phyloP scores from a whole-genome alignment of 257 asterid genomes.

The Przewalskia tangutica region DNA sequence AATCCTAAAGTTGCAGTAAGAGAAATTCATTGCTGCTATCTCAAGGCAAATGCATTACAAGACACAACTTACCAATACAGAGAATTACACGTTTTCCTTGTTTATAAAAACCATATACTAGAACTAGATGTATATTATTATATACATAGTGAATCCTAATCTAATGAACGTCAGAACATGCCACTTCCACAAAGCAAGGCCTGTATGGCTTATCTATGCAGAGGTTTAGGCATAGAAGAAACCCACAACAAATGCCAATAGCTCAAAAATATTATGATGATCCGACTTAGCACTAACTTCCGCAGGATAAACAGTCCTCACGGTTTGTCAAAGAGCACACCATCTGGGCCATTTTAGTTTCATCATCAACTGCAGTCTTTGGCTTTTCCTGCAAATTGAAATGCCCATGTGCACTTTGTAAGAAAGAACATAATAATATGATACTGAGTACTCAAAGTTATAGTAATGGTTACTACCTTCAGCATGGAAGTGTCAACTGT shows the following conservation, averaged over 20 bases:
- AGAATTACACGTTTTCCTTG: neutral
- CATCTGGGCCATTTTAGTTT: slow-evolving; percentile 60
- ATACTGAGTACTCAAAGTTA: neutral
- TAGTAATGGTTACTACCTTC: slow-evolving; percentile 25
- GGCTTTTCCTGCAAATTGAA: slow-evolving; percentile 25
- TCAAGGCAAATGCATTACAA: neutral
- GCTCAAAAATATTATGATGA: neutral
- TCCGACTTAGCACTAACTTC: slow-evolving; percentile 34
- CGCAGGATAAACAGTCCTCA: slow-evolving; percentile 83
- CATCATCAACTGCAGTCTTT: slow-evolving; percentile 31
- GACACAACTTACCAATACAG: neutral
- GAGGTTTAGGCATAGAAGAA: neutral
- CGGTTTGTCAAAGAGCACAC: slow-evolving; percentile 74
- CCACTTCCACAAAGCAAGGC: neutral
- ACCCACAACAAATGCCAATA: neutral
- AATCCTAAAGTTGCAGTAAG: neutral
- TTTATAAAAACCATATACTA: neutral
- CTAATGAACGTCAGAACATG: neutral
- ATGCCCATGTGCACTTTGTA: neutral
- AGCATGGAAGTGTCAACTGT: slow-evolving; percentile 77
- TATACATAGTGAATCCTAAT: neutral
- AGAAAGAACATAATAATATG: neutral
- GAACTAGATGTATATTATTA: neutral
- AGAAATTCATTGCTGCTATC: neutral
- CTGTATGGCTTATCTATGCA: neutral